A percentile compares a stretch with the other conserved stretches of the same genome.
Evolutionary conservation across 108 stramenopile genomes (phyloP).

Genomic region (Discostella stelligeroides): DNA sequence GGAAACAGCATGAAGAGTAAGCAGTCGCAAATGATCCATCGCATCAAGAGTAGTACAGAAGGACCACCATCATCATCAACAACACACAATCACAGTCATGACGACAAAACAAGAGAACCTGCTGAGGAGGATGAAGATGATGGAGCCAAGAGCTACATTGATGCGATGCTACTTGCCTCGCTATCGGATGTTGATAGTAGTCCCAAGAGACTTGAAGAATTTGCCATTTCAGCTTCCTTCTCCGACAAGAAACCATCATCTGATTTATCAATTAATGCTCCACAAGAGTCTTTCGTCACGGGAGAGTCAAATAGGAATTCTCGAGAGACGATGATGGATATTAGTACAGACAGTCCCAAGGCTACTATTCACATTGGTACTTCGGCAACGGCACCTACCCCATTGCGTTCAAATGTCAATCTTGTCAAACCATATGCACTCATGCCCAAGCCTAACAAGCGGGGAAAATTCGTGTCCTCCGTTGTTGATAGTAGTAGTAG

Average conservation of each 20-base stretch:
- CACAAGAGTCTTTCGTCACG: too few species aligned
- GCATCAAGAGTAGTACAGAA: slow-evolving; percentile 13
- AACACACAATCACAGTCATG: slow-evolving; percentile 1
- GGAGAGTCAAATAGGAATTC: background rate
- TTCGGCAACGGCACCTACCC: slow-evolving; percentile 20
- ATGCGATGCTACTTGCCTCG: slow-evolving; percentile 43
- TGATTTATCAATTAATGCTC: too few species aligned
- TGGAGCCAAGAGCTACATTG: slow-evolving; percentile 26
- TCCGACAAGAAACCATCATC: background rate
- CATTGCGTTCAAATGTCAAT: slow-evolving; percentile 36
- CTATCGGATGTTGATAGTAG: slow-evolving; percentile 27
- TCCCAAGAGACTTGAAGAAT: slow-evolving; percentile 3
- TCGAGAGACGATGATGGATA: background rate
- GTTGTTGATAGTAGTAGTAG: background rate
- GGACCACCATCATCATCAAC: too few species aligned
- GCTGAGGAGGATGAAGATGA: slow-evolving; percentile 8
- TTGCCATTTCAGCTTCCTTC: background rate
- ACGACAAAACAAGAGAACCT: slow-evolving; percentile 2
- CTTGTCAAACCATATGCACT: slow-evolving; percentile 28
- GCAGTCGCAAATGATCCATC: slow-evolving; percentile 32
- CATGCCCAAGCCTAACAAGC: slow-evolving; percentile 35
- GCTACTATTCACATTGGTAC: background rate
- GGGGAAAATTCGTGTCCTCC: slow-evolving; percentile 9
- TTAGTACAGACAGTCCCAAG: background rate
- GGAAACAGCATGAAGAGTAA: background rate